These are phyloP conservation scores for Saprolegnia diclina DNA, from an alignment of 352 stramenopile species.

Conservation along the genomic window DNA sequence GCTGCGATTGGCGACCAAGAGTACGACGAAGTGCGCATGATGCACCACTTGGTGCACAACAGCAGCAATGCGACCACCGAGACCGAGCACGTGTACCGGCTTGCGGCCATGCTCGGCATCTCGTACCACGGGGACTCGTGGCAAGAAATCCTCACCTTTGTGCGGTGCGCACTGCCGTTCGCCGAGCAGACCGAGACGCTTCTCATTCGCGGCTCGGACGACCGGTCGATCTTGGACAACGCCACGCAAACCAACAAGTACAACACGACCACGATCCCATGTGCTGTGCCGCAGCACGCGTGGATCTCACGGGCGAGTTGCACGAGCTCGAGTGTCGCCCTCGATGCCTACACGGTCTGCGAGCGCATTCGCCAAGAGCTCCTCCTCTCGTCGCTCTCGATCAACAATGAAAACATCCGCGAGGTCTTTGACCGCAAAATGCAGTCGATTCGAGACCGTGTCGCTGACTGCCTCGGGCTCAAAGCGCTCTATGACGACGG, in stretches of 20 bases:
- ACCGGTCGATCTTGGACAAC: constrained; percentile 71
- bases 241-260: constrained; percentile 85
- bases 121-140: constrained; percentile 63
- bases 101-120: constrained; percentile 62
- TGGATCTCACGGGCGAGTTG: constrained; percentile 76
- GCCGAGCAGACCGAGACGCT: constrained; percentile 80
- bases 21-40: constrained; percentile 60
- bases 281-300: constrained; percentile 30
- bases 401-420: constrained; percentile 62
- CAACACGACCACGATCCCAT: constrained; percentile 69
- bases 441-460: constrained; percentile 39
- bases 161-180: constrained; percentile 65
- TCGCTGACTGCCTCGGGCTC: constrained; percentile 56
- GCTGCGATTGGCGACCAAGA: constrained; percentile 42
- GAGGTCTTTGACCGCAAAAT: constrained; percentile 71
- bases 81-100: constrained; percentile 54
- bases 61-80: constrained; percentile 51
- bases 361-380: constrained; percentile 67
- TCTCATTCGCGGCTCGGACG: constrained; percentile 77
- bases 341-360: constrained; percentile 55
- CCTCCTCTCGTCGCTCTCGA: constrained; percentile 73
- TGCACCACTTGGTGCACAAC: constrained; percentile 59
- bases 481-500: constrained; percentile 47
- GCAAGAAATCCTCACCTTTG: constrained; percentile 75
- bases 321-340: constrained; percentile 76